Conservation (phyloP, 352 stramenopile species). For the Pythium pyrilobum region DNA sequence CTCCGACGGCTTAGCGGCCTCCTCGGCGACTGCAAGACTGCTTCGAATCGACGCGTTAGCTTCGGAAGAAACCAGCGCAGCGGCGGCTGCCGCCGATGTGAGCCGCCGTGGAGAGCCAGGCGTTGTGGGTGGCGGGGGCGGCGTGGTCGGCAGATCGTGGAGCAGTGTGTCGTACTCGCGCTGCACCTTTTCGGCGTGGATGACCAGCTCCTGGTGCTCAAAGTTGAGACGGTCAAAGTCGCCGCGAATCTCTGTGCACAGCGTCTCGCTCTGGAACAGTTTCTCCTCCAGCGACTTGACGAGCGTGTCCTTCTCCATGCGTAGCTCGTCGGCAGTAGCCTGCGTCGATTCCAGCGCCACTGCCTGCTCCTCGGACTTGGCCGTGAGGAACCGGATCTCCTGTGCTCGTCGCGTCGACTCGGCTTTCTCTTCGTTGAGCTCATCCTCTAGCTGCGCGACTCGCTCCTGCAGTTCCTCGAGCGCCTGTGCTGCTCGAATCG, state of each 20-base stretch:
- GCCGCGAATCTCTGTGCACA: constrained; percentile 46
- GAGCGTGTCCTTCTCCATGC: constrained; percentile 62
- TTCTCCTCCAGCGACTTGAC: constrained; percentile 62
- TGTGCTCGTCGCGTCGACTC: constrained; percentile 70
- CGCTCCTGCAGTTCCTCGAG: constrained; percentile 71
- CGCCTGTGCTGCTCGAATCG: constrained; percentile 45
- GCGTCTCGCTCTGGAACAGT: constrained; percentile 51
- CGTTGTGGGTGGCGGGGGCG: constrained; percentile 14
- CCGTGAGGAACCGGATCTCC: constrained; percentile 65
- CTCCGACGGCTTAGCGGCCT: constrained; percentile 24
- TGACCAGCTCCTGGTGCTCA: constrained; percentile 76
- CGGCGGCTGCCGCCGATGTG: not conserved
- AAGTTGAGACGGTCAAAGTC: constrained; percentile 79
- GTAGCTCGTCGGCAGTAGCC: constrained; percentile 53
- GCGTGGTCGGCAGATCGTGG: constrained; percentile 38
- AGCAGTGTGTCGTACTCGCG: constrained; percentile 61
- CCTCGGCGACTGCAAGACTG: not conserved
- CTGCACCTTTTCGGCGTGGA: constrained; percentile 74
- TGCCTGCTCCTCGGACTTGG: constrained; percentile 57
- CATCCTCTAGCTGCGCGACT: constrained; percentile 65
- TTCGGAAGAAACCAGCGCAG: not conserved
- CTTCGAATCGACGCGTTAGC: not conserved
- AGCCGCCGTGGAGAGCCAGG: constrained; percentile 13
- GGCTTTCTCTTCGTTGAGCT: constrained; percentile 73
- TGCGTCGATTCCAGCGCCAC: constrained; percentile 56